phyloP scores from a whole-genome alignment of 345 rosid species.

The Sisymbrium irio region DNA sequence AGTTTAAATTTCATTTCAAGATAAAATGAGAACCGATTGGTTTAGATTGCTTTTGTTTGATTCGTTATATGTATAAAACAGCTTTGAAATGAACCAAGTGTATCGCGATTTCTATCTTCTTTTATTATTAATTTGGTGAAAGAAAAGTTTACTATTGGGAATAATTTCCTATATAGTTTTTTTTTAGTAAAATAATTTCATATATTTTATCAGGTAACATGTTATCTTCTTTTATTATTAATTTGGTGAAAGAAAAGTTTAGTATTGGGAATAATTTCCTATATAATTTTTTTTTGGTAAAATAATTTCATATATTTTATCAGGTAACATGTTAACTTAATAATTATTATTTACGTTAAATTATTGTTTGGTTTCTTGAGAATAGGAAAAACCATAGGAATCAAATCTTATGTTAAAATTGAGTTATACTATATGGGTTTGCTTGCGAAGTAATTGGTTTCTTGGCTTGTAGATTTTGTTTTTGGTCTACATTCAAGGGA shows the following conservation, averaged over 20 bases:
- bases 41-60: slow-evolving; percentile 19
- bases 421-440: slow-evolving; percentile 19
- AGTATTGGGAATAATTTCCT: neutral
- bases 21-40: neutral
- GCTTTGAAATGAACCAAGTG: slow-evolving; percentile 4
- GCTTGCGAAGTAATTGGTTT: slow-evolving; percentile 32
- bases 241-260: neutral
- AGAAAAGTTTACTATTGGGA: neutral
- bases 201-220: neutral
- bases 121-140: neutral
- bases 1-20: slow-evolving; percentile 31
- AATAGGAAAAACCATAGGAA: slow-evolving; percentile 27
- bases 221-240: neutral
- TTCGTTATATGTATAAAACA: neutral
- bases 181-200: too few species aligned
- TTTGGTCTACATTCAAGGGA: slow-evolving; percentile 19
- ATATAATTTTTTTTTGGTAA: too few species aligned
- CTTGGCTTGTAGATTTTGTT: slow-evolving; percentile 35
- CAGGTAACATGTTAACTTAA: neutral
- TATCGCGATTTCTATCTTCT: neutral
- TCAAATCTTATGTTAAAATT: slow-evolving; percentile 13
- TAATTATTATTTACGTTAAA: neutral
- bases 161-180: neutral
- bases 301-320: too few species aligned
- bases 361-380: slow-evolving; percentile 23